Evolutionary conservation across 805 yeast species (phyloP).

Genomic region (Jamesozyma spencerorum): DNA sequence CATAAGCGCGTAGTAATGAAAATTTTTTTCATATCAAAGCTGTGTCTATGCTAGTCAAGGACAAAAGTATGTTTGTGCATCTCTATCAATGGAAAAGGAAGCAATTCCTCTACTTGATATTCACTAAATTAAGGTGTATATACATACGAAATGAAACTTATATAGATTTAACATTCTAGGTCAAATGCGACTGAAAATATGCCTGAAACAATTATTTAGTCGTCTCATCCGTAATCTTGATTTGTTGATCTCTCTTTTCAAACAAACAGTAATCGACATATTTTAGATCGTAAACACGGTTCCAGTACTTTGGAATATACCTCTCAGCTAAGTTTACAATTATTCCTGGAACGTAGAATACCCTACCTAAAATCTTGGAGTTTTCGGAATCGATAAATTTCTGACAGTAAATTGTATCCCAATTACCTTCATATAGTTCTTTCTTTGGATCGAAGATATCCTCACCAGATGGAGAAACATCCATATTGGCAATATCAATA

Average conservation of each 20-base stretch:
- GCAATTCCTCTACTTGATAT: too few species aligned
- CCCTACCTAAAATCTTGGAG: conserved; percentile 47
- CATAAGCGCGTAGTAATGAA: not conserved
- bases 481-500: conserved; percentile 46
- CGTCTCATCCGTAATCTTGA: not conserved
- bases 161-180: too few species aligned
- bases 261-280: conserved; percentile 46
- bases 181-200: too few species aligned
- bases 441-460: conserved; percentile 34
- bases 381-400: conserved; percentile 44
- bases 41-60: not conserved
- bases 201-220: not conserved
- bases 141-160: too few species aligned
- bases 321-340: conserved; percentile 21
- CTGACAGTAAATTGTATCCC: conserved; percentile 43
- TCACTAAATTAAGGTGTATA: too few species aligned
- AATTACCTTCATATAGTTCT: conserved; percentile 22
- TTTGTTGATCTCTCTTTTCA: conserved; percentile 12
- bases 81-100: too few species aligned
- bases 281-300: conserved; percentile 29
- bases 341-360: conserved; percentile 43
- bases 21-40: not conserved
- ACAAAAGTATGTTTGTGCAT: too few species aligned
- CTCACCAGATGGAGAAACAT: conserved; percentile 35
- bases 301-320: conserved; percentile 11